Percentiles rank a stretch among this genome's conserved stretches.
Evolutionary conservation across 352 stramenopile species (phyloP).

Genomic region (Phytophthora macrochlamydospora): DNA sequence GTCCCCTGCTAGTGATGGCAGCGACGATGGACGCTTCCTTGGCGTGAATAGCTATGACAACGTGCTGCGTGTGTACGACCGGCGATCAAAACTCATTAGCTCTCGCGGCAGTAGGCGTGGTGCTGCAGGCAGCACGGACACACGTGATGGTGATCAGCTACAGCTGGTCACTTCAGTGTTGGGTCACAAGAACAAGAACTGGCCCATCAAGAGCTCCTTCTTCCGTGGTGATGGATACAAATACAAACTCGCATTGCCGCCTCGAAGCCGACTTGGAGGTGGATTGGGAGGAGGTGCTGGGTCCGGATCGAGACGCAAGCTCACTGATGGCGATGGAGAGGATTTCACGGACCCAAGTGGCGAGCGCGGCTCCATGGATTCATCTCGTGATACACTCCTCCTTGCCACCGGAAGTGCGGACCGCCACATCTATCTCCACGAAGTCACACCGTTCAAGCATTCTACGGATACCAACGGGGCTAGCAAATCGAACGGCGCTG

Average conservation of each 20-base stretch:
- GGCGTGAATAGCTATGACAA: constrained; percentile 91
- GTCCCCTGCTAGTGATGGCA: constrained; percentile 68
- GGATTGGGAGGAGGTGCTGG: constrained; percentile 23
- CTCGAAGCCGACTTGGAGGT: constrained; percentile 24
- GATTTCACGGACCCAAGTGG: constrained; percentile 63
- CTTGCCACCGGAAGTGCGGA: constrained; percentile 87
- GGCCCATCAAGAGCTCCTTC: constrained; percentile 90
- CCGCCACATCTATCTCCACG: constrained; percentile 89
- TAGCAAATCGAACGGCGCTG: constrained; percentile 19
- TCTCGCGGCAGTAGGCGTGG: constrained; percentile 35
- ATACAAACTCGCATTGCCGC: constrained; percentile 81
- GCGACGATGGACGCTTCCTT: constrained; percentile 83
- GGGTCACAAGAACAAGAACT: constrained; percentile 92
- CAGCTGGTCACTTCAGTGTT: constrained; percentile 81
- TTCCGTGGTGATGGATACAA: constrained; percentile 88
- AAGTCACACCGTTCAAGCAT: constrained; percentile 71
- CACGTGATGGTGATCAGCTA: constrained; percentile 72
- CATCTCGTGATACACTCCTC: constrained; percentile 67
- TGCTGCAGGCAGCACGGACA: constrained; percentile 35
- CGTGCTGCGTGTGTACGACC: constrained; percentile 87
- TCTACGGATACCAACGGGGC: constrained; percentile 27
- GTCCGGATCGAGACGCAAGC: constrained; percentile 59
- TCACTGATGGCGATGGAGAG: constrained; percentile 80
- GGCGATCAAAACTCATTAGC: constrained; percentile 84
- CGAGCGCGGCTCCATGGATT: constrained; percentile 45